Conservation (phyloP, 768 basidiomycete genomes). For the Lentinus tigrinus region DNA sequence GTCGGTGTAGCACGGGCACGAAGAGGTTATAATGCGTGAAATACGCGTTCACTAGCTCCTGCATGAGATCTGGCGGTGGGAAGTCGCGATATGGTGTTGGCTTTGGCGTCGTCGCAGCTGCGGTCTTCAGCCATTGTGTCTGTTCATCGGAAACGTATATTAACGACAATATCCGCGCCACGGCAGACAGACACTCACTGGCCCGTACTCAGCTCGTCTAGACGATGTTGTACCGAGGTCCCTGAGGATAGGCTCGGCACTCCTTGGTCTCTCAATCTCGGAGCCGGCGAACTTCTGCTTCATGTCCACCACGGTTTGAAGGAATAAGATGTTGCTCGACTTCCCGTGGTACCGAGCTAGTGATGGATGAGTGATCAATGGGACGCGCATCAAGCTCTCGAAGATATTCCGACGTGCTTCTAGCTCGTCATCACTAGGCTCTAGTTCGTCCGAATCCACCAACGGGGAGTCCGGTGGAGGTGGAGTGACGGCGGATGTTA, state of each 20-base stretch:
- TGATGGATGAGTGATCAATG: background rate
- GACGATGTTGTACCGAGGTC: background rate
- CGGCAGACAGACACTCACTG: no score
- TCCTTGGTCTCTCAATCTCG: background rate
- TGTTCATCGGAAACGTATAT: no score
- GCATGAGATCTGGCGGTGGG: slow-evolving; percentile 18
- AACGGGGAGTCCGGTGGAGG: background rate
- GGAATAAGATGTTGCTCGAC: slow-evolving; percentile 20
- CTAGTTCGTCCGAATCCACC: slow-evolving; percentile 5
- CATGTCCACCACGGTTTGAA: slow-evolving; percentile 13
- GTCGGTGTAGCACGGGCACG: slow-evolving; percentile 42
- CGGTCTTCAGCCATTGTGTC: background rate
- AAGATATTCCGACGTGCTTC: slow-evolving; percentile 9
- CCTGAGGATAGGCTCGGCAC: background rate
- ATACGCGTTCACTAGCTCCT: slow-evolving; percentile 41
- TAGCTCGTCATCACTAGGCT: slow-evolving; percentile 21
- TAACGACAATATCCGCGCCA: no score
- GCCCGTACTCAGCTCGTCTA: background rate
- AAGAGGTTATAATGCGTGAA: slow-evolving; percentile 37
- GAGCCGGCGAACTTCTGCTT: slow-evolving; percentile 6
- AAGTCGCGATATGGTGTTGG: slow-evolving; percentile 7
- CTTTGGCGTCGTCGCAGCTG: background rate
- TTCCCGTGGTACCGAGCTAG: slow-evolving; percentile 22
- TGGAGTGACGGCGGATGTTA: background rate
- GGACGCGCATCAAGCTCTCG: slow-evolving; percentile 2